Evolutionary conservation across 2,329 filamentous ascomycete genomes (phyloP), one percentile per base, ranked within the genome.

Genomic region (Calonectria multiphialidica): DNA sequence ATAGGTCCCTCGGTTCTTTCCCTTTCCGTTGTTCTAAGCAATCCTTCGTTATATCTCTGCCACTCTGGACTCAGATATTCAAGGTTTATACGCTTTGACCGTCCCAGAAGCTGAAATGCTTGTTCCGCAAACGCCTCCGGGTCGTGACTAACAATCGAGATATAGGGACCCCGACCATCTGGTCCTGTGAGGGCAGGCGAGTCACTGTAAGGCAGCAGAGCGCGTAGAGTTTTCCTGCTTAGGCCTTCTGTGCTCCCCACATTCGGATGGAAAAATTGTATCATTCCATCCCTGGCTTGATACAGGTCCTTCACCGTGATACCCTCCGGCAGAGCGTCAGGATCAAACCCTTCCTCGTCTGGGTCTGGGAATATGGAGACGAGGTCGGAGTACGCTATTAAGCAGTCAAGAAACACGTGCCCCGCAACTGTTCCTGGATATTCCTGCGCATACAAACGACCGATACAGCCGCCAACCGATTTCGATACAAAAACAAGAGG

Each of bases 311-410:
- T 68, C 0, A 33, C 59, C 0, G 76, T 76, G 1, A 77, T 45
- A 0, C 74, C 75, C 0, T 55, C 0, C 0, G 78, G 73, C 1
- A 79, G 53, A 16, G 35, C 10, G 6, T 1, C 35, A 76, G 78
- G 75, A 50, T 89, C 84, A 74, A 90, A 90, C 5, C 70, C 81
- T 0, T 83, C 71, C 0, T 81, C 82, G 68, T 90, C 88, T 0
- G 90, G 89, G 73, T 91, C 85, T 0, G 90, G 90, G 77, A 89
- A 90, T 6, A 91, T 72, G 7, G 86, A 87, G 2, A 89, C 85
- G 35, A 89, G 88, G 74, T 91, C 87, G 0, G 86, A 86, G 77
- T 91, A 89, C n/a, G 90, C 87, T 78, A 92, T 87, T 72, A 90
- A 88, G 49, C 86, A 89, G 76, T 92, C 90, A 1, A 92, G 86